Percentiles rank a stretch among this genome's conserved stretches.
Evolutionary conservation across 768 basidiomycete genomes (phyloP).

Genomic region (Kwoniella mangroviensis): DNA sequence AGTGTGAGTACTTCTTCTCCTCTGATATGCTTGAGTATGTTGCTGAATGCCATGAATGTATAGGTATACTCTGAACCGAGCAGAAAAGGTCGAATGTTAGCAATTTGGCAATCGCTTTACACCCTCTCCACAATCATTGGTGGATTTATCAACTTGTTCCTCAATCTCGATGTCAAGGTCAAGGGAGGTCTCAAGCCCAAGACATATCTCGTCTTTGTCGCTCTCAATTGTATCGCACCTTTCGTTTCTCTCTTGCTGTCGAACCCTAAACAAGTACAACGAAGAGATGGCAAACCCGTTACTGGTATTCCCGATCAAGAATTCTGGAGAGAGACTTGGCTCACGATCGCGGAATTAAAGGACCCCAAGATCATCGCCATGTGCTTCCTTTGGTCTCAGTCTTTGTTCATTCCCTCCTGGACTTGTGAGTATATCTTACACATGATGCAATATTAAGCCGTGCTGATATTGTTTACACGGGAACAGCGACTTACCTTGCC

Average conservation of each 20-base stretch:
- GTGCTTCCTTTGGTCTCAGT: constrained; percentile 26
- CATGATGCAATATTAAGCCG: neutral
- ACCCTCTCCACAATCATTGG: constrained; percentile 20
- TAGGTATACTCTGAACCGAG: constrained; percentile 24
- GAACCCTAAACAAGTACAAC: constrained; percentile 27
- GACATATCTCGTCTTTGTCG: constrained; percentile 27
- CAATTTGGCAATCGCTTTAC: constrained; percentile 25
- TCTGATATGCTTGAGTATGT: neutral
- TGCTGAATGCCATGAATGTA: neutral
- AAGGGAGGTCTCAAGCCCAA: constrained; percentile 25
- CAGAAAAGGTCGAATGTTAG: constrained; percentile 22
- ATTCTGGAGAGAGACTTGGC: constrained; percentile 27
- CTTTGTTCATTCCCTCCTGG: constrained; percentile 24
- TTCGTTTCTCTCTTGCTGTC: constrained; percentile 23
- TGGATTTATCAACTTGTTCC: constrained; percentile 25
- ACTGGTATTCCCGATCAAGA: constrained; percentile 21
- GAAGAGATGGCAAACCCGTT: constrained; percentile 24
- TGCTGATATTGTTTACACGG: too few relatives aligned
- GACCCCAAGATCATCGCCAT: constrained; percentile 23
- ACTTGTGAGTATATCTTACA: constrained; percentile 1
- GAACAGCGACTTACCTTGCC: constrained; percentile 8
- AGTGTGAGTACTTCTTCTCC: neutral
- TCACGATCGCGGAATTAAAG: constrained; percentile 19
- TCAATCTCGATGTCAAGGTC: constrained; percentile 26
- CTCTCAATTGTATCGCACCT: constrained; percentile 24